Percentiles rank a stretch among this genome's conserved stretches.
Conservation (phyloP, 331 rosid species). For the Quercus phellos region DNA sequence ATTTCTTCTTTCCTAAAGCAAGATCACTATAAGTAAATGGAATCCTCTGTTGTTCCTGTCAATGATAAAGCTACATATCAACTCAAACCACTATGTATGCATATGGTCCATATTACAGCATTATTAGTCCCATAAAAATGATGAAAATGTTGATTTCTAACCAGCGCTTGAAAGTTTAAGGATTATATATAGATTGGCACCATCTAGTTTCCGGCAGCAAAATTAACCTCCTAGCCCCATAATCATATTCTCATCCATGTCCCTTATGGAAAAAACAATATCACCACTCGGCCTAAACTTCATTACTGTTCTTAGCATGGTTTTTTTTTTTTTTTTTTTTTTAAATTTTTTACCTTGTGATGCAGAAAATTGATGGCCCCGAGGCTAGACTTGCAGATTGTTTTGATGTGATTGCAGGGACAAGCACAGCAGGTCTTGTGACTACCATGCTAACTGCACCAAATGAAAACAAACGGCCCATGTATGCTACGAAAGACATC, state of each 20-base stretch:
- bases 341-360: not conserved
- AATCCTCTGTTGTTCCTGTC: not conserved
- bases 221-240: too few relatives aligned
- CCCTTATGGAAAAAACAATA: not conserved
- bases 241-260: not conserved
- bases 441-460: slow-evolving; percentile 16
- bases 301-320: slow-evolving; percentile 17
- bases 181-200: not conserved
- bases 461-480: not conserved
- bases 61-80: not conserved
- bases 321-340: too few relatives aligned
- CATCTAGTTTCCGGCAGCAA: too few relatives aligned
- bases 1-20: not conserved
- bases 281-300: not conserved
- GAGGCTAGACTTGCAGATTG: slow-evolving; percentile 1
- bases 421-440: not conserved
- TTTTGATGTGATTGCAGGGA: slow-evolving; percentile 6
- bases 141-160: too few relatives aligned
- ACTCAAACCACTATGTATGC: too few relatives aligned
- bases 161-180: not conserved
- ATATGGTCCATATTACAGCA: too few relatives aligned
- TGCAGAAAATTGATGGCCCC: slow-evolving; percentile 2
- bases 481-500: not conserved
- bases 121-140: too few relatives aligned
- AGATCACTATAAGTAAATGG: not conserved